Evolutionary conservation across 306 rosid genomes (phyloP).

Genomic region (Myrica gale): DNA sequence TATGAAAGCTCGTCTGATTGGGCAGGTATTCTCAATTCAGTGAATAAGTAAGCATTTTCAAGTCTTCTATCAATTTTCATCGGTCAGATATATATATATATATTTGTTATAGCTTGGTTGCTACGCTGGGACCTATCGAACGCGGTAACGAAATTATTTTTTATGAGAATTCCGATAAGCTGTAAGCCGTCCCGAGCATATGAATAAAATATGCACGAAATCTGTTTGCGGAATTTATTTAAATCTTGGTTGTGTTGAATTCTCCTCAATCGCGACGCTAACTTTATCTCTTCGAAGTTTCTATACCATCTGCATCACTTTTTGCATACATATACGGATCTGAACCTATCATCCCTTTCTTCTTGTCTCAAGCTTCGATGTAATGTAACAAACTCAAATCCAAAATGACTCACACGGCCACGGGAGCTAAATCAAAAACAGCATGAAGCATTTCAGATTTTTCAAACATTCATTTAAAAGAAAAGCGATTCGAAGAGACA

Average conservation of each 20-base stretch:
- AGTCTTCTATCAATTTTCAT: not conserved
- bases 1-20: not conserved
- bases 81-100: not conserved
- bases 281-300: not conserved
- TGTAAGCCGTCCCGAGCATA: not conserved
- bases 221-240: not conserved
- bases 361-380: not conserved
- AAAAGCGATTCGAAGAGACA: not conserved
- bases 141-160: not conserved
- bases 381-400: not conserved
- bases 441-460: not conserved
- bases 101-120: not conserved
- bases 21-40: not conserved
- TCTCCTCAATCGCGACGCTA: not conserved
- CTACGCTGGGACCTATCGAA: not conserved
- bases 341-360: not conserved
- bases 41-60: not conserved
- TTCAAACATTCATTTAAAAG: too few relatives aligned
- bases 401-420: not conserved
- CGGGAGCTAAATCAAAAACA: not conserved
- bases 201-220: not conserved
- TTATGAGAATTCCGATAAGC: not conserved
- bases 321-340: not conserved
- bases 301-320: not conserved
- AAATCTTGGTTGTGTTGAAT: not conserved